A percentile compares a stretch with the other conserved stretches of the same genome.
Evolutionary conservation across 2,329 filamentous ascomycete genomes (phyloP).

Genomic region (Zymoseptoria tritici): DNA sequence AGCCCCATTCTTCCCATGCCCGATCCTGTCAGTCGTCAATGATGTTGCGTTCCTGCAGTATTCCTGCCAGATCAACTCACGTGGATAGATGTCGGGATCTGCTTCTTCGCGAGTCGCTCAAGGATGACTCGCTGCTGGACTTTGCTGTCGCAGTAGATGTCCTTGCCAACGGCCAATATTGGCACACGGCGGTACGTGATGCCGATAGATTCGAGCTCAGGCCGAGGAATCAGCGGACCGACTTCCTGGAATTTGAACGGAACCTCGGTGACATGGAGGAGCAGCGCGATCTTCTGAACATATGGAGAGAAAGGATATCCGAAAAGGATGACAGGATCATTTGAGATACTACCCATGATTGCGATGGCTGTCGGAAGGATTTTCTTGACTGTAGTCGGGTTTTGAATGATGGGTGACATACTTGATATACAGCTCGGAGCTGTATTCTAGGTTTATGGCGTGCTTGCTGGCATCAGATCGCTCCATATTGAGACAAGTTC

Average conservation of each 20-base stretch:
- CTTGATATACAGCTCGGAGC: neutral
- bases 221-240: slow-evolving; percentile 1
- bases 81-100: neutral
- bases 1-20: slow-evolving; percentile 1
- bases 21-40: neutral
- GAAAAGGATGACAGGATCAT: neutral
- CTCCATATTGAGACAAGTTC: neutral
- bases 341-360: neutral
- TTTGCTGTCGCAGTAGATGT: slow-evolving; percentile 10
- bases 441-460: neutral
- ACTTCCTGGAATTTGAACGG: neutral
- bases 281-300: neutral
- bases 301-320: slow-evolving; percentile 25
- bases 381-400: neutral
- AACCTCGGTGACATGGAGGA: neutral
- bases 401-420: neutral
- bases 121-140: neutral
- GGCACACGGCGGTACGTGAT: slow-evolving; percentile 11
- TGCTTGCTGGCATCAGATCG: neutral
- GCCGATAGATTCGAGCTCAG: slow-evolving; percentile 5
- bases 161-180: slow-evolving; percentile 7
- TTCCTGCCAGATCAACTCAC: neutral
- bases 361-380: neutral
- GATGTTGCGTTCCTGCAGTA: neutral
- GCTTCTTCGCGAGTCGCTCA: neutral